Base-by-base conservation (phyloP, 306 rosid genomes). In the Medicago lupulina region DNA sequence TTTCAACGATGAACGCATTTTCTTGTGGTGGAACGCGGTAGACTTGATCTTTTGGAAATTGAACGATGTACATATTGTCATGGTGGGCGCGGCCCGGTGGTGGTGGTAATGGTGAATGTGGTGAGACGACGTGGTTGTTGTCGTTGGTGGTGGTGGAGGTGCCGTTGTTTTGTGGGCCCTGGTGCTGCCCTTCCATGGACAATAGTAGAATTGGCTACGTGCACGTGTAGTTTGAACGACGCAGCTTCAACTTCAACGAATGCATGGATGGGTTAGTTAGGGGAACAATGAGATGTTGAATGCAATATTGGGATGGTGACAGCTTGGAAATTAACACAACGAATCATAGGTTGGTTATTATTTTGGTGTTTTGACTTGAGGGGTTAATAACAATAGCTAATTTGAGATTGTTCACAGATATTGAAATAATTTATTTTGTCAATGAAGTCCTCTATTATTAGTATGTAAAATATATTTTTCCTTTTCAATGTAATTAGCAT, bases 41-140 rank as follows among this genome's bases (percentile, higher is more conserved):
- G 31, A 91, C 81, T 74, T 91, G 92, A 55, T 91, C 87, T 70
- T 77, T 87, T 0, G 94, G 97, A 78, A 89, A 65, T 38, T 87
- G 94, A n/a, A 91, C 84, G 6, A 91, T 85, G 82, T 89, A 89
- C 40, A 85, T 86, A 3, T 83, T 86, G 6, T 83, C 84, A 0
- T 54, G 34, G 8, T 0, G 2, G 40, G 4, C 6, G 12, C 36
- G 78, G 6, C 65, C 72, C 0, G 79, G 78, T 0, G 76, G 81
- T 0, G 67, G 31, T 40, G 39, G 75, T 21, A 55, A 25, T 14
- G 23, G 38, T 19, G 4, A 14, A 15, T 39, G 0, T 1, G 70
- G 23, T 31, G 65, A 39, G 25, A 60, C 76, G 6, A 18, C 31
- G 1, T 6, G 5, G 0, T 50, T 43, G 14, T 11, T 67, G 7